Conservation (phyloP, 2,329 filamentous ascomycete species). For the Aulographum hederae region DNA sequence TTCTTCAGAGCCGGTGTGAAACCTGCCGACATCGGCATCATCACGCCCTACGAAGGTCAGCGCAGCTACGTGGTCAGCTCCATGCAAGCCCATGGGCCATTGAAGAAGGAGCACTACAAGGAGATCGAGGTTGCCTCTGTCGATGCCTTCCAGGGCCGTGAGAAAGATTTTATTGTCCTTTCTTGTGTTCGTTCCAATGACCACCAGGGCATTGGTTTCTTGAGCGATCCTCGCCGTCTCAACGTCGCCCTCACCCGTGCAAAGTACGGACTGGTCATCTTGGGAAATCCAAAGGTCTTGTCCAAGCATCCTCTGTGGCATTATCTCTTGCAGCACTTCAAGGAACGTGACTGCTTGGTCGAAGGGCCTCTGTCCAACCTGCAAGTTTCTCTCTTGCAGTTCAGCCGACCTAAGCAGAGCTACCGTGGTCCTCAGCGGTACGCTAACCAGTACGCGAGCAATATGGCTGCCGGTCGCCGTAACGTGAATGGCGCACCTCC, state of each 20-base stretch:
- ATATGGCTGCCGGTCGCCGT: conserved; percentile 32
- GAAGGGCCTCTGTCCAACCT: conserved; percentile 90
- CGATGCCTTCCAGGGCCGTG: conserved; percentile 94
- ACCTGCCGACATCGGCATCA: conserved; percentile 84
- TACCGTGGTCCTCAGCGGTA: conserved; percentile 81
- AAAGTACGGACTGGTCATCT: conserved; percentile 89
- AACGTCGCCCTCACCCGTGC: conserved; percentile 95
- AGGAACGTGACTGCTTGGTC: conserved; percentile 87
- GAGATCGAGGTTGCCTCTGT: conserved; percentile 97
- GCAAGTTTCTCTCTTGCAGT: conserved; percentile 89
- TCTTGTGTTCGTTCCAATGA: conserved; percentile 98
- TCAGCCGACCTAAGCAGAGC: conserved; percentile 79
- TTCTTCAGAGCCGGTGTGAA: conserved; percentile 99
- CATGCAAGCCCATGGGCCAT: conserved; percentile 96
- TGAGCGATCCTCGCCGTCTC: conserved; percentile 91
- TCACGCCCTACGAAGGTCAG: conserved; percentile 96
- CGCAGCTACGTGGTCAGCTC: conserved; percentile 96
- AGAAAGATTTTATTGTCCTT: conserved; percentile 97
- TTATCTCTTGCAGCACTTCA: conserved; percentile 86
- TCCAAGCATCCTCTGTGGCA: conserved; percentile 98
- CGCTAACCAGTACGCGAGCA: conserved; percentile 49
- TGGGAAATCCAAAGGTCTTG: conserved; percentile 92
- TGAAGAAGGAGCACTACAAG: conserved; percentile 97
- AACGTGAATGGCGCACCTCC: conserved; percentile 16
- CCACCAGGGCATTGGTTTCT: conserved; percentile 95